Conservation (phyloP, 768 basidiomycete genomes). For the Suillus discolor region DNA sequence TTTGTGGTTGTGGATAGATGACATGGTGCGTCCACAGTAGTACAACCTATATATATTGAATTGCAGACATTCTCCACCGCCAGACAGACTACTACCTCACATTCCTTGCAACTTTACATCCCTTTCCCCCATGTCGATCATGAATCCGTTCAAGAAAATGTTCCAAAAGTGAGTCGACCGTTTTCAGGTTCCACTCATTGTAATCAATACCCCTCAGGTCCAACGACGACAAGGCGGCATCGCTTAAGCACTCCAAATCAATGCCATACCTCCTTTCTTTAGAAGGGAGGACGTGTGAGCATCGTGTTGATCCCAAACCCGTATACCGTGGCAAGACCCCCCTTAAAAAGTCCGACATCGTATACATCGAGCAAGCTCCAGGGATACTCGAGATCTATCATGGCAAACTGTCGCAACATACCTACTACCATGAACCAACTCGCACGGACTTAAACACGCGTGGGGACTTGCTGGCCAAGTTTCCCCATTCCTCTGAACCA, state of each 20-base stretch:
- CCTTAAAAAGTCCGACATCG: slow-evolving; percentile 12
- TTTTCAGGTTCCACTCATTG: neutral
- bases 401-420: neutral
- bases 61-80: no score
- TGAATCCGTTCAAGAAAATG: neutral
- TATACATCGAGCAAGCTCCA: slow-evolving; percentile 11
- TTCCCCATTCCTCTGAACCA: slow-evolving; percentile 11
- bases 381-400: slow-evolving; percentile 7
- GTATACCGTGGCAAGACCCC: slow-evolving; percentile 17
- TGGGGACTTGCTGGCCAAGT: slow-evolving; percentile 10
- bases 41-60: neutral
- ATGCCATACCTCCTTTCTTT: slow-evolving; percentile 15
- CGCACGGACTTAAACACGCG: neutral
- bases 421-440: neutral
- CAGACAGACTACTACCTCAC: neutral
- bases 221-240: neutral
- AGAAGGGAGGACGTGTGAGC: neutral
- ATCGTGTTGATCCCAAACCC: slow-evolving; percentile 5
- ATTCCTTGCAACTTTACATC: neutral
- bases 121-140: neutral
- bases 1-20: neutral
- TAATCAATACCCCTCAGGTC: slow-evolving; percentile 6
- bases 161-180: slow-evolving; percentile 13
- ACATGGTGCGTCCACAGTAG: neutral
- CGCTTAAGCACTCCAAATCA: slow-evolving; percentile 17